Evolutionary conservation across 2,329 filamentous ascomycete genomes (phyloP).

Genomic region (Ceratocystis cubensis): DNA sequence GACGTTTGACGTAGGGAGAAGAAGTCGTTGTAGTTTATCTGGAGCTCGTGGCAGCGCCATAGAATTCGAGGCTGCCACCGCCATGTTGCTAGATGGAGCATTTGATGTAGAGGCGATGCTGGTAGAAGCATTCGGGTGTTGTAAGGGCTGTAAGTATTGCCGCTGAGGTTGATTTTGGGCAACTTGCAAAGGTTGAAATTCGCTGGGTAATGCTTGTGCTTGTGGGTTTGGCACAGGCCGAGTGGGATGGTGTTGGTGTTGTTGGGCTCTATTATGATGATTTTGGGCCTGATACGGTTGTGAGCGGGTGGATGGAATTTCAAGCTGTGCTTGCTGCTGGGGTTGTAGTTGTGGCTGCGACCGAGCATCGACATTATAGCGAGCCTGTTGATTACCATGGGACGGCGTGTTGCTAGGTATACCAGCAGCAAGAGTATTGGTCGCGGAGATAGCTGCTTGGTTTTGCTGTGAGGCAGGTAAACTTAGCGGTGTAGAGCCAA

Average conservation of each 20-base stretch:
- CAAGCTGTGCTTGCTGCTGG: too few species aligned
- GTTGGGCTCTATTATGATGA: not conserved
- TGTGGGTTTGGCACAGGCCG: not conserved
- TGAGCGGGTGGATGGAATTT: not conserved
- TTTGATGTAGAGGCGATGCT: not conserved
- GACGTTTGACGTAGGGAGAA: not conserved
- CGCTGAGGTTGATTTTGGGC: too few species aligned
- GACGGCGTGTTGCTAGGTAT: too few species aligned
- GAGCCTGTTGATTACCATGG: too few species aligned
- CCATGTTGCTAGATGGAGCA: not conserved
- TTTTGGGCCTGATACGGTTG: not conserved
- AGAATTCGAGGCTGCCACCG: not conserved
- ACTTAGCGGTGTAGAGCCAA: too few species aligned
- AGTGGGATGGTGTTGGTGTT: not conserved
- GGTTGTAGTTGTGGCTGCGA: too few species aligned
- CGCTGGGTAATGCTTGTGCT: not conserved
- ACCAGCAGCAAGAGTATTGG: too few species aligned
- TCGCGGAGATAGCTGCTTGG: too few species aligned
- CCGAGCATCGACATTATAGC: too few species aligned
- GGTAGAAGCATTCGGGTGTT: not conserved
- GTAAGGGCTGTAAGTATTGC: not conserved
- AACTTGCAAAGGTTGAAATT: not conserved
- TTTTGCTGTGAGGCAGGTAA: too few species aligned
- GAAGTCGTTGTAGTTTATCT: not conserved
- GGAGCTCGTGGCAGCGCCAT: not conserved